phyloP scores from a whole-genome alignment of 192 early-diverging fungal species.

The Backusella tarrabulga region DNA sequence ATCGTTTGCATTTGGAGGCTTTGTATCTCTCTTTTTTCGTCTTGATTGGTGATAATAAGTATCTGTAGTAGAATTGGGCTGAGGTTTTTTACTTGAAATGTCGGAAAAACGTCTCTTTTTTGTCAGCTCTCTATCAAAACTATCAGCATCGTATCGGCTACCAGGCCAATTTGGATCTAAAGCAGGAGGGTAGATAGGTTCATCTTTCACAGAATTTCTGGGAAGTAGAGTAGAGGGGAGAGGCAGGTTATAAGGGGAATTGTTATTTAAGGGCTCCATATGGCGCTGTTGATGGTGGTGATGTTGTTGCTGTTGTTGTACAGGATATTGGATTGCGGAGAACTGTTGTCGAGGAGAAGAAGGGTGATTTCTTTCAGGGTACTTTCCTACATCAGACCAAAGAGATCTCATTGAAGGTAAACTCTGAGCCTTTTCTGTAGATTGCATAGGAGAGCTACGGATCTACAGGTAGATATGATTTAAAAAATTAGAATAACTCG shows the following conservation, averaged over 20 bases:
- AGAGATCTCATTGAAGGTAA: conserved; percentile 14
- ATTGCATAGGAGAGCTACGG: conserved; percentile 5
- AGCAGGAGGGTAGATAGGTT: conserved; percentile 1
- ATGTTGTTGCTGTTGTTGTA: background rate
- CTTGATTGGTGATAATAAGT: conserved; percentile 26
- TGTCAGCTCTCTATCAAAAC: background rate
- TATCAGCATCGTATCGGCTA: conserved; percentile 7
- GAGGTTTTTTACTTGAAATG: background rate
- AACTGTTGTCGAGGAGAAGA: conserved; percentile 3
- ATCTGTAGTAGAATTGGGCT: background rate
- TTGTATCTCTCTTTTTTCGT: conserved; percentile 37
- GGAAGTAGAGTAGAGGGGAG: background rate
- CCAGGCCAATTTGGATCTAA: conserved; percentile 14
- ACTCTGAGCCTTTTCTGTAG: conserved; percentile 4
- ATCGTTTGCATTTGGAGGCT: conserved; percentile 36
- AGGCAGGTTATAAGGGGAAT: background rate
- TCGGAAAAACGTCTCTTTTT: conserved; percentile 10
- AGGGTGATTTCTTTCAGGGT: background rate
- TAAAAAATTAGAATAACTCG: background rate
- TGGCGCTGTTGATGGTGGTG: background rate
- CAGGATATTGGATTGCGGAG: background rate
- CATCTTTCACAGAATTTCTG: background rate
- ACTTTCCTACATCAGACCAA: background rate
- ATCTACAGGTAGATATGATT: background rate
- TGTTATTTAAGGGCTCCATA: background rate